Percentiles rank a stretch among this genome's conserved stretches.
Evolutionary conservation across 148 eudicot species (phyloP).

Genomic region (Diospyros kaki): DNA sequence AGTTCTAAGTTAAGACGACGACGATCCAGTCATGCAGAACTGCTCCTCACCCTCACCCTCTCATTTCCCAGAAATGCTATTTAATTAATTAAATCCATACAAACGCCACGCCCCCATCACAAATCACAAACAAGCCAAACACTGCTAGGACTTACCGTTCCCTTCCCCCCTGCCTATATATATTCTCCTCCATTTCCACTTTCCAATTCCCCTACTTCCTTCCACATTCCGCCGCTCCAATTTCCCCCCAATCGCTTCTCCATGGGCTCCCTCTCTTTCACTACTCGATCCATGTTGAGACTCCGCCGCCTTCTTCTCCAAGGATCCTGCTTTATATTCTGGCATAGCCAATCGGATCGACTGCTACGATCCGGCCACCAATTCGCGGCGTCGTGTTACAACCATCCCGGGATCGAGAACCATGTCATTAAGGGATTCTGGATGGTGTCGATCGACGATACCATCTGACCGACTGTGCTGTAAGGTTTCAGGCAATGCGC

Average conservation of each 20-base stretch:
- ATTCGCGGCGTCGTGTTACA: conserved; percentile 27
- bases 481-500: not conserved
- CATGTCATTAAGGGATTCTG: conserved; percentile 29
- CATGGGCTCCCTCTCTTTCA: not conserved
- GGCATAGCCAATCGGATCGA: conserved; percentile 29
- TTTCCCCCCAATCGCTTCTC: too few species aligned
- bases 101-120: too few species aligned
- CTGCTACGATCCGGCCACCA: conserved; percentile 27
- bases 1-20: too few species aligned
- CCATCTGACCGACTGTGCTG: conserved; percentile 31
- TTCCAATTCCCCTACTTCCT: conserved; percentile 6
- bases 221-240: too few species aligned
- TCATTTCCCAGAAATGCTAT: too few species aligned
- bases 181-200: too few species aligned
- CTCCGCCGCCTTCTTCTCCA: conserved; percentile 25
- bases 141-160: too few species aligned
- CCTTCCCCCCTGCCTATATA: too few species aligned
- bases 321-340: not conserved
- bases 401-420: conserved; percentile 29
- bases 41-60: too few species aligned
- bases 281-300: conserved; percentile 26
- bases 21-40: too few species aligned
- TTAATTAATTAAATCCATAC: too few species aligned
- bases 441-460: conserved; percentile 26
- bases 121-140: too few species aligned